These are phyloP conservation scores for Ramaria sp. DNA, from an alignment of 768 basidiomycete genomes.

Conservation along the genomic window DNA sequence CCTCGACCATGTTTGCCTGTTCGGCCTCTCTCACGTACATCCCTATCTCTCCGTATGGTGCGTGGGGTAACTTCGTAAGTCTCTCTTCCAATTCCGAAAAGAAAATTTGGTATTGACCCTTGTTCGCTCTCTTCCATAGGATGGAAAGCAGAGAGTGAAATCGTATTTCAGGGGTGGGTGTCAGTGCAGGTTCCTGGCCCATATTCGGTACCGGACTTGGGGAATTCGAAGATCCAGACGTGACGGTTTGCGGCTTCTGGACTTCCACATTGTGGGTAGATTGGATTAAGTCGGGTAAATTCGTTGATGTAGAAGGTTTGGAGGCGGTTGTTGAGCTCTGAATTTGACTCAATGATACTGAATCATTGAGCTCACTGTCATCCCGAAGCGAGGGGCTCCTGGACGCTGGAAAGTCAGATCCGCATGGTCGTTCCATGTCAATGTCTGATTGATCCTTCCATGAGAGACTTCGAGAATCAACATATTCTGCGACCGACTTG, in stretches of 20 bases:
- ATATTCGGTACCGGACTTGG: neutral
- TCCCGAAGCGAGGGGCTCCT: no score
- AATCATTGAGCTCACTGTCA: neutral
- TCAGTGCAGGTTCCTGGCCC: neutral
- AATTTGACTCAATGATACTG: neutral
- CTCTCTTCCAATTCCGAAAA: neutral
- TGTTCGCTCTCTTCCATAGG: neutral
- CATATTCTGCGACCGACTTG: neutral
- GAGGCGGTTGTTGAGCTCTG: no score
- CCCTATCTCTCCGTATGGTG: neutral
- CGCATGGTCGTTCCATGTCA: no score
- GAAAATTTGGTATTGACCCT: neutral
- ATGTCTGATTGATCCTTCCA: no score
- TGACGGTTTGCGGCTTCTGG: no score
- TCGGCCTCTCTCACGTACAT: neutral
- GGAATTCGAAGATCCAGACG: neutral
- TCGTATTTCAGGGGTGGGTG: neutral
- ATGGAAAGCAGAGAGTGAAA: neutral
- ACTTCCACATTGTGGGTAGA: no score
- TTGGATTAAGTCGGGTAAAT: no score
- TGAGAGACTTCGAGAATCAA: neutral
- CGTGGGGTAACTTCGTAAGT: neutral
- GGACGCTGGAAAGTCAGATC: no score
- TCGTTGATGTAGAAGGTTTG: no score
- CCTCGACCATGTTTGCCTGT: neutral